Evolutionary conservation across 345 rosid species (phyloP), one percentile per base, ranked within the genome.

Genomic region (Gossypium longicalyx): DNA sequence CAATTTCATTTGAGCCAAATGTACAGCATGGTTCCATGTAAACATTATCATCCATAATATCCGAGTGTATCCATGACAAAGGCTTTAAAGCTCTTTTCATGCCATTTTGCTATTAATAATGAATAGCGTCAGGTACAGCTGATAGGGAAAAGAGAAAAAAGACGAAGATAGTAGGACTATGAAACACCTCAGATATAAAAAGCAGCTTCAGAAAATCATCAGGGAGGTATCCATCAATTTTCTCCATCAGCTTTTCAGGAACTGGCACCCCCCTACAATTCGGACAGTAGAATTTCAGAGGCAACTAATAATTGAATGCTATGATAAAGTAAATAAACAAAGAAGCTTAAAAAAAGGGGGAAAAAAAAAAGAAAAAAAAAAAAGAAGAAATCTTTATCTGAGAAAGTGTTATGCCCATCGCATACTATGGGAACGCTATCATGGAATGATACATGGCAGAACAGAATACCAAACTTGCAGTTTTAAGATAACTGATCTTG

Each of bases 31-130:
- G 87, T 83, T 92, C 93, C 97, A 92, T 86, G 82, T 82, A 84
- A 75, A 92, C 76, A 79, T 94, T 94, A 85, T 92, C 98, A 77
- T 94, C 97, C 97, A 94, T 94, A 73, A 94, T 82, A 74, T 94
- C 97, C 0, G 93, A 81, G 79, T 94, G 98, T 83, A 90, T 86
- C 98, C 97, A 94, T 72, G 91, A 83, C 82, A 86, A 87, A 60
- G 89, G 91, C 66, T 87, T 91, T 53, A 75, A 63, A 53, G 51
- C 78, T 77, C 79, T 82, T 19, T 76, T 68, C 12, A 71, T 19
- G 72, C 80, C 84, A 78, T 80, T 76, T 68, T 58, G 76, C 74
- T 87, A 73, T 7, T 2, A 67, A 70, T 29, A 23, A 34, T 49
- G 9, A 70, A 74, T n/a, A 45, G 16, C 22, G 15, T 29, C 47